Base-by-base conservation (phyloP, 495 filamentous ascomycete species). In the Neurospora sp. region DNA sequence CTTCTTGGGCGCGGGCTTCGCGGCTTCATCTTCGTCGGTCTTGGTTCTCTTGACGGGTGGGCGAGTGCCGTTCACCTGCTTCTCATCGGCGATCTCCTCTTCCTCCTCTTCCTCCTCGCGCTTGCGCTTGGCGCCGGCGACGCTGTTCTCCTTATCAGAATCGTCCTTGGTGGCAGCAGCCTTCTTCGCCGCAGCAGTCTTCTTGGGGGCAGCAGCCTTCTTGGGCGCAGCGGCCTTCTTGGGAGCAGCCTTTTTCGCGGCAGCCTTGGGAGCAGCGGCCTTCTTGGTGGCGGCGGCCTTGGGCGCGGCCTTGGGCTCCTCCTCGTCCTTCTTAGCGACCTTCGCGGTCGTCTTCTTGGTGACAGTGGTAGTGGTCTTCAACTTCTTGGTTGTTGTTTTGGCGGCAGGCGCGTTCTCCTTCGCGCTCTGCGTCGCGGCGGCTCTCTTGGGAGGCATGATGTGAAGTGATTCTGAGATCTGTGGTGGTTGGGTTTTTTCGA, bases 151-250 rank as follows among this genome's bases (percentile, higher is more conserved):
- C 76, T 81, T 82, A 72, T 82, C 79, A 4, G 79, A 81, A 70
- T 78, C 78, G 11, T 74, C 71, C 37, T 72, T 39, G 42, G 75
- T 23, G 1, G 54, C 54, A 10, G 54, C 69, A 38, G 37, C 39
- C 46, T 73, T 73, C 60, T 69, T 42, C 4, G 39, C 54, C 1
- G 72, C 14, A 27, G 71, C 20, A 42, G 75, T 44, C 73, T 76
- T 75, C 40, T 84, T 85, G 66, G 86, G 82, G 6, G 82, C 84
- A 37, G 86, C 83, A 6, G 79, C 69, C 71, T 73, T 75, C 70
- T 76, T 78, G 23, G 72, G 39, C 0, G 71, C 37, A 41, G 74
- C 74, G 31, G 82, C 78, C 37, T 72, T 78, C 46, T 83, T 82
- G 4, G 76, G 66, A 18, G 72, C 72, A 27, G 82, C 75, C 76